Evolutionary conservation across 2,329 filamentous ascomycete species (phyloP).

Genomic region (Fonsecaea pedrosoi): DNA sequence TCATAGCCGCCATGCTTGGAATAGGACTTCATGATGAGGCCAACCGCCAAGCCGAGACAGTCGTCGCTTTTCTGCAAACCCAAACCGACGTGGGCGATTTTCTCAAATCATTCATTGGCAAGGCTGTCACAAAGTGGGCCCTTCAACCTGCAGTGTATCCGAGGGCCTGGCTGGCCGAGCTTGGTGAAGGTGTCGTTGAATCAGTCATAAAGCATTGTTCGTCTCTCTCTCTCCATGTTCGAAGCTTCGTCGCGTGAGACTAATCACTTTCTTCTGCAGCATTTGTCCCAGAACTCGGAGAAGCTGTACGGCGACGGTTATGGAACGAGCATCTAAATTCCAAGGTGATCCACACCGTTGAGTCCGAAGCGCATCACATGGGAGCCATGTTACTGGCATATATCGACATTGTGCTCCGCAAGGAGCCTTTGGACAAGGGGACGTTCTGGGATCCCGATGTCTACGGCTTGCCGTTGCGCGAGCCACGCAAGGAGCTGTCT

Average conservation of each 20-base stretch:
- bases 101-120: not conserved
- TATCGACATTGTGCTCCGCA: conserved; percentile 6
- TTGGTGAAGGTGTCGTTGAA: not conserved
- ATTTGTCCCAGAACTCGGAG: not conserved
- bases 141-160: not conserved
- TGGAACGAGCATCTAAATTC: conserved; percentile 1
- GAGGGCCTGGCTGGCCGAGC: not conserved
- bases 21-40: not conserved
- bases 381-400: not conserved
- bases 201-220: not conserved
- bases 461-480: not conserved
- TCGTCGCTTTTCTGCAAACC: conserved; percentile 1
- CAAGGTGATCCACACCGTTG: not conserved
- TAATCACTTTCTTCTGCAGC: conserved; percentile 4
- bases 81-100: not conserved
- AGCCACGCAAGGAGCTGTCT: not conserved
- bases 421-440: not conserved
- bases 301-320: not conserved
- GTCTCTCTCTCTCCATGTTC: not conserved
- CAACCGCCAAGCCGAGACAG: not conserved
- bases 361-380: not conserved
- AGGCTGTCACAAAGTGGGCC: not conserved
- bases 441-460: not conserved
- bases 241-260: not conserved
- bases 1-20: not conserved